These are phyloP conservation scores for Solanum arcanum DNA, from an alignment of 257 asterid species.

Conservation along the genomic window DNA sequence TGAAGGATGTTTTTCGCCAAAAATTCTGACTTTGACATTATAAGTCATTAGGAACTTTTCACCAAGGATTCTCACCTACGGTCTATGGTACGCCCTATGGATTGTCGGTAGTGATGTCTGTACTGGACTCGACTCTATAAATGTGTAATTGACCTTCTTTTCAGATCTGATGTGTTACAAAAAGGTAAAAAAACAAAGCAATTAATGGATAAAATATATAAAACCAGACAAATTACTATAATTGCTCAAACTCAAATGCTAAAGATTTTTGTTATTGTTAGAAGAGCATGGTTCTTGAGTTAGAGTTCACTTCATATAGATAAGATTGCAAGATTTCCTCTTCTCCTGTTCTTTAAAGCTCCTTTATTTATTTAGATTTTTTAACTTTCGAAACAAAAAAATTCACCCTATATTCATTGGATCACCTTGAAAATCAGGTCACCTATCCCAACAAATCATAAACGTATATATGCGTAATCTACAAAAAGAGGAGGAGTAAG, in stretches of 20 bases:
- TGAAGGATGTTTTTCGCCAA: too few relatives aligned
- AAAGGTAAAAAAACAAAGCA: background rate
- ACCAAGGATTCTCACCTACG: background rate
- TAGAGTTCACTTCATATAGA: background rate
- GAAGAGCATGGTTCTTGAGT: background rate
- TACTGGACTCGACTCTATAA: background rate
- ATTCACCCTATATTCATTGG: background rate
- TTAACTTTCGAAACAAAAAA: background rate
- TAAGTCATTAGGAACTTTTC: background rate
- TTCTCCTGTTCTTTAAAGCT: background rate
- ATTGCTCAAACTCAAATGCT: background rate
- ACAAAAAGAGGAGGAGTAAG: background rate
- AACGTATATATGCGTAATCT: background rate
- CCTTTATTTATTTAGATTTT: background rate
- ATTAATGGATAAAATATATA: background rate
- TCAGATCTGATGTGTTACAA: background rate
- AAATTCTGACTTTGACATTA: background rate
- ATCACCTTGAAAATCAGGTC: background rate
- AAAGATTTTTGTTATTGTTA: background rate
- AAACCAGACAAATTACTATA: background rate
- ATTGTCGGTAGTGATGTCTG: background rate
- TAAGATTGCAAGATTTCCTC: background rate
- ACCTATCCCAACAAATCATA: background rate
- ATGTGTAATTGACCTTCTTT: background rate
- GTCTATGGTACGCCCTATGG: background rate